These are phyloP conservation scores for Isoetes taiwanensis DNA, from an alignment of 75 land plant species.

Conservation along the genomic window DNA sequence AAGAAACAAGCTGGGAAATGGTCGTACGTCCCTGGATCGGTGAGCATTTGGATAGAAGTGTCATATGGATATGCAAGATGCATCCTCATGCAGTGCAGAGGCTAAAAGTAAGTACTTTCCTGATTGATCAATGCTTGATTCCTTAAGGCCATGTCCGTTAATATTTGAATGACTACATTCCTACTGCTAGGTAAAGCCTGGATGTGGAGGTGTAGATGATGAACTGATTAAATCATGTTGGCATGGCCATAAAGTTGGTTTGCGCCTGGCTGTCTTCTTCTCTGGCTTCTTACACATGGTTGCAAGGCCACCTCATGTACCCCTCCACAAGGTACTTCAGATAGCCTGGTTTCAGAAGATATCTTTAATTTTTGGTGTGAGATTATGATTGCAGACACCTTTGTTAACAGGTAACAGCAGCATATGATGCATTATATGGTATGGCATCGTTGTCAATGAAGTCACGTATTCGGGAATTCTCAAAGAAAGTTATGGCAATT, in stretches of 20 bases:
- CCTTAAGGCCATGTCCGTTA: no score
- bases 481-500: not conserved
- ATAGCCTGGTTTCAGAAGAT: no score
- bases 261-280: constrained; percentile 4
- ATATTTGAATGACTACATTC: no score
- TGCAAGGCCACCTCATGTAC: not conserved
- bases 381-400: no score
- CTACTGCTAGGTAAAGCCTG: no score
- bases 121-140: no score
- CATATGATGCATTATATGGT: constrained; percentile 6
- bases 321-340: no score
- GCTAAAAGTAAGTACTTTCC: constrained; percentile 1
- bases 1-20: not conserved
- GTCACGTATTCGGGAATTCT: not conserved
- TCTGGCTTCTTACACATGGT: constrained; percentile 8
- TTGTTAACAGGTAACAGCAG: not conserved
- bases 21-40: constrained; percentile 7
- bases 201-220: constrained; percentile 10
- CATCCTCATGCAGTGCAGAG: not conserved
- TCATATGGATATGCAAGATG: constrained; percentile 11
- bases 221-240: not conserved
- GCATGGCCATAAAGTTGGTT: constrained; percentile 1
- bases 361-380: no score
- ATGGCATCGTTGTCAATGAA: constrained; percentile 12
- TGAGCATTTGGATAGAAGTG: constrained; percentile 4